Conservation (phyloP, 768 basidiomycete species). For the Agaricus blazei region DNA sequence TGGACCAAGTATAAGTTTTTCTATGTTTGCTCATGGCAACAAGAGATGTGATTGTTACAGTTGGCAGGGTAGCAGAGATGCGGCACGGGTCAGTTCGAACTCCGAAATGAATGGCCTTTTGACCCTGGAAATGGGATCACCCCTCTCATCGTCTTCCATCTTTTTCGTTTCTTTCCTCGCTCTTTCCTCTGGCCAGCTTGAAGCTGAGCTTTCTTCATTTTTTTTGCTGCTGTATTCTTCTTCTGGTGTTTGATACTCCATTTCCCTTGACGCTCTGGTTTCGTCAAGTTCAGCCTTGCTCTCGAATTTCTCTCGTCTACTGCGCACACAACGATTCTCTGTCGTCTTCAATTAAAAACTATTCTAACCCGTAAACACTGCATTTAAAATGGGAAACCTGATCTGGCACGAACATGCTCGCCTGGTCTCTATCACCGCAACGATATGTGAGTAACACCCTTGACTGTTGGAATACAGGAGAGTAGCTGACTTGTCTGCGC, state of each 20-base stretch:
- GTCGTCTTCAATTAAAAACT: conserved; percentile 14
- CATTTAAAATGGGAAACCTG: conserved; percentile 65
- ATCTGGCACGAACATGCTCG: conserved; percentile 80
- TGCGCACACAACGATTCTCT: conserved; percentile 16
- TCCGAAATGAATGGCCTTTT: conserved; percentile 13
- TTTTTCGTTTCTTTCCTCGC: conserved; percentile 18
- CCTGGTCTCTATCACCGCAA: conserved; percentile 61
- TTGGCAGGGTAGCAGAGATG: conserved; percentile 9
- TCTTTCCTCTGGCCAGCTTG: conserved; percentile 19
- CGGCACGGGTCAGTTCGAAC: conserved; percentile 11
- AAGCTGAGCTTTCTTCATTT: conserved; percentile 29
- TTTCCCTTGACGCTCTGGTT: conserved; percentile 1
- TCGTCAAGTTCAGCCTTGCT: conserved; percentile 4
- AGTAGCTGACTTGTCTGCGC: not conserved
- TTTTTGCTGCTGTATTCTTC: conserved; percentile 3
- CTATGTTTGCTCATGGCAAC: not conserved
- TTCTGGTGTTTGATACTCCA: conserved; percentile 15
- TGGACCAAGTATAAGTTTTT: not conserved
- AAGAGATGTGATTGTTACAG: conserved; percentile 10
- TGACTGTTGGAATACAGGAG: not conserved
- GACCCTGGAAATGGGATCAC: not conserved
- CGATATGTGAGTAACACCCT: conserved; percentile 53
- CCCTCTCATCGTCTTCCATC: conserved; percentile 19
- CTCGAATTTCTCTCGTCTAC: conserved; percentile 12
- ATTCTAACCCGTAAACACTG: conserved; percentile 6